Percentiles rank a stretch among this genome's conserved stretches.
Evolutionary conservation across 805 yeast species (phyloP).

Genomic region (Starmerella davenportii): DNA sequence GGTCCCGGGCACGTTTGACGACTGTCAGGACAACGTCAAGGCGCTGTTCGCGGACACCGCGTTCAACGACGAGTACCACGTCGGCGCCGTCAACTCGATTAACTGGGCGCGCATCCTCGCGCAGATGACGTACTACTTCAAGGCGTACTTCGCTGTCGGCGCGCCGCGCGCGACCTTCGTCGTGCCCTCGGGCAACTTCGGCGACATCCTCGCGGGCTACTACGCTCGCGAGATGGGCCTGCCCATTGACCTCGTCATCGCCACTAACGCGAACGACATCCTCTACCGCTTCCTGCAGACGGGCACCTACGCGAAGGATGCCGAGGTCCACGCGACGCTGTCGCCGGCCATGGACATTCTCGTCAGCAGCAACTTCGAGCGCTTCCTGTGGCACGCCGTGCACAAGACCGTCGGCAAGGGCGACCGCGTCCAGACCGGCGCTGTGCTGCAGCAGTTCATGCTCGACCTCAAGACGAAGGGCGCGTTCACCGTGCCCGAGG

Average conservation of each 20-base stretch:
- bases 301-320: constrained; percentile 65
- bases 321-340: constrained; percentile 62
- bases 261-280: constrained; percentile 91
- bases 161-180: constrained; percentile 49
- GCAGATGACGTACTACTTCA: constrained; percentile 91
- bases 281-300: constrained; percentile 78
- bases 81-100: constrained; percentile 95
- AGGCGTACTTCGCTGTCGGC: constrained; percentile 61
- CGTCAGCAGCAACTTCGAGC: constrained; percentile 88
- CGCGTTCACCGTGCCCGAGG: constrained; percentile 48
- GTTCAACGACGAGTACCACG: constrained; percentile 76
- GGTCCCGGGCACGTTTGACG: constrained; percentile 92
- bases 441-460: constrained; percentile 60
- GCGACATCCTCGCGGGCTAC: constrained; percentile 93
- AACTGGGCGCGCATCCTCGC: constrained; percentile 99
- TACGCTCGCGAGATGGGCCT: constrained; percentile 91
- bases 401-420: constrained; percentile 41
- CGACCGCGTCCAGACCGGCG: constrained; percentile 55
- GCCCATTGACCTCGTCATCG: constrained; percentile 76
- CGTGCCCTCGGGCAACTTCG: constrained; percentile 96
- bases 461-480: constrained; percentile 55
- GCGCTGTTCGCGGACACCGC: constrained; percentile 76
- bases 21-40: constrained; percentile 93
- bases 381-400: constrained; percentile 86
- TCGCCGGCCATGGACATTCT: constrained; percentile 99